Conservation (phyloP, 305 asterid species). For the Withania somnifera region DNA sequence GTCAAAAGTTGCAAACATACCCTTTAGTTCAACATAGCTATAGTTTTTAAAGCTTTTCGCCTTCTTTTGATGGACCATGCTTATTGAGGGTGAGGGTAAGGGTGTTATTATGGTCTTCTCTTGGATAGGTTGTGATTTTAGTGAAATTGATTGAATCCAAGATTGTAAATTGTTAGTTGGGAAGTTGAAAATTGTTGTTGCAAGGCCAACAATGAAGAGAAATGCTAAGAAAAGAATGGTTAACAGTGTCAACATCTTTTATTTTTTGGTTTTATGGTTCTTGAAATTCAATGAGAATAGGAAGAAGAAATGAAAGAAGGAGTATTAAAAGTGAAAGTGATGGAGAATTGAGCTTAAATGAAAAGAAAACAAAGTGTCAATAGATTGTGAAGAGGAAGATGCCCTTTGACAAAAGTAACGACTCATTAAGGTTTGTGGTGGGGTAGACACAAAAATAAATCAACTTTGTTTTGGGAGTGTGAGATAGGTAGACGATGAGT, state of each 20-base stretch:
- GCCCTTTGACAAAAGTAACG: not conserved
- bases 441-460: not conserved
- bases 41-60: not conserved
- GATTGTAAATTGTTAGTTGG: constrained; percentile 20
- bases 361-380: not conserved
- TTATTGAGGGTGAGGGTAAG: not conserved
- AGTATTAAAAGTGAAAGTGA: not conserved
- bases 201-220: constrained; percentile 34
- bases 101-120: not conserved
- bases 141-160: not conserved
- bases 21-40: constrained; percentile 8
- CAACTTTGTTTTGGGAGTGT: not conserved
- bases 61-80: not conserved
- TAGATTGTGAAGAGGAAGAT: not conserved
- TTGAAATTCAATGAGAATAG: not conserved
- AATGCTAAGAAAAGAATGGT: constrained; percentile 22
- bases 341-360: not conserved
- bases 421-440: not conserved
- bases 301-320: not conserved
- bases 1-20: constrained; percentile 51
- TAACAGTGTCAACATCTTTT: constrained; percentile 12
- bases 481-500: not conserved
- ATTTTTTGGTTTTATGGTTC: not conserved
- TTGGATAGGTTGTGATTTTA: not conserved
- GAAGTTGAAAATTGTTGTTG: constrained; percentile 21